Evolutionary conservation across 768 basidiomycete species (phyloP).

Genomic region (Suillus subluteus): DNA sequence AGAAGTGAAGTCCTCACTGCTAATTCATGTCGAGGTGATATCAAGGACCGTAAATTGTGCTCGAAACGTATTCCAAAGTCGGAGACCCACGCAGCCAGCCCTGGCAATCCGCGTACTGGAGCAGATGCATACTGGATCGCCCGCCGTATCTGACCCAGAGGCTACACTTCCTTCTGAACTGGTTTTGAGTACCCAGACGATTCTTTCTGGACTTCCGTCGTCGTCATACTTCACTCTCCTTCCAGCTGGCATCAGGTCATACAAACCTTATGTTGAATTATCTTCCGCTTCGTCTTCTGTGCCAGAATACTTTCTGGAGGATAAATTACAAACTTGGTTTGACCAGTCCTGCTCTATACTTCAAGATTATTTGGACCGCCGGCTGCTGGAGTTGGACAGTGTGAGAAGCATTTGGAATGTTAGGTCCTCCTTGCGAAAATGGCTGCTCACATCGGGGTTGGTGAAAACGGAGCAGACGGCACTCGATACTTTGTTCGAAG

Average conservation of each 20-base stretch:
- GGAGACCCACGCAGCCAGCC: conserved; percentile 36
- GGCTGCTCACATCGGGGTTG: conserved; percentile 49
- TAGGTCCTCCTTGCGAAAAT: conserved; percentile 53
- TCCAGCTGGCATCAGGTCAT: conserved; percentile 68
- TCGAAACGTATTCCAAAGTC: conserved; percentile 58
- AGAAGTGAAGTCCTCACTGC: conserved; percentile 57
- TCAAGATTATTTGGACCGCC: conserved; percentile 48
- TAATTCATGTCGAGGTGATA: conserved; percentile 56
- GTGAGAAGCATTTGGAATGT: conserved; percentile 75
- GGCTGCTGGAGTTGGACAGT: conserved; percentile 61
- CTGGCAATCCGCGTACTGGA: conserved; percentile 61
- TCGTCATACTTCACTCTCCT: conserved; percentile 82
- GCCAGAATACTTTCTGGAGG: conserved; percentile 43
- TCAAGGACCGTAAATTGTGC: conserved; percentile 60
- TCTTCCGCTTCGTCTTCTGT: conserved; percentile 59
- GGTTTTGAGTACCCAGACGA: conserved; percentile 63
- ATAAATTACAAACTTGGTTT: conserved; percentile 69
- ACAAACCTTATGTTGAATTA: conserved; percentile 85
- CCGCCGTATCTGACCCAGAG: conserved; percentile 23
- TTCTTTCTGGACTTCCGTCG: conserved; percentile 78
- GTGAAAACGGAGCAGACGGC: conserved; percentile 47
- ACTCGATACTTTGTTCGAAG: conserved; percentile 53
- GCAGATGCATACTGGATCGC: conserved; percentile 60
- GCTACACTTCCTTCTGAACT: conserved; percentile 51
- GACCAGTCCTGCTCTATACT: conserved; percentile 50